Percentiles rank a stretch among this genome's conserved stretches.
phyloP scores from a whole-genome alignment of 2,329 filamentous ascomycete species.

The Aspergillus sp. region DNA sequence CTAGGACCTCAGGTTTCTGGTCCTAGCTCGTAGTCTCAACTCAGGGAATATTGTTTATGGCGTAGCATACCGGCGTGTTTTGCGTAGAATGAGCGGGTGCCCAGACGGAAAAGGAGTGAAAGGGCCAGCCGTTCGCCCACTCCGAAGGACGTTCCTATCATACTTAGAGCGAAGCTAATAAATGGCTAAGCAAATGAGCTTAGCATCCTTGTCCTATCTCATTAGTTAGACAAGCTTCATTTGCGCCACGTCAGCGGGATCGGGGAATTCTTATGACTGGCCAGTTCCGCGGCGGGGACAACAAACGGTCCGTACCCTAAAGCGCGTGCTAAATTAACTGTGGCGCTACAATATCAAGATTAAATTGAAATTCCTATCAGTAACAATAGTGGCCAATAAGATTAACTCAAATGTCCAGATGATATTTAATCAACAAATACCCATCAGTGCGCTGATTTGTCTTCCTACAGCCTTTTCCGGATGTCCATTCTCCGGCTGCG shows the following conservation, averaged over 20 bases:
- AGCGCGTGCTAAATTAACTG: background rate
- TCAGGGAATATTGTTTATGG: too few relatives aligned
- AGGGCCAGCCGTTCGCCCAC: too few relatives aligned
- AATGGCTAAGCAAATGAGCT: background rate
- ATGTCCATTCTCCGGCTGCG: too few relatives aligned
- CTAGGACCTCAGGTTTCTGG: too few relatives aligned
- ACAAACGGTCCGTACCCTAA: background rate
- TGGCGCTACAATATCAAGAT: too few relatives aligned
- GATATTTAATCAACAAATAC: background rate
- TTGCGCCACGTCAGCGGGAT: background rate
- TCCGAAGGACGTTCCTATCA: too few relatives aligned
- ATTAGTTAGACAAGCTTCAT: background rate
- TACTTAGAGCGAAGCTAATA: background rate
- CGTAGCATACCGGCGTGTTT: background rate
- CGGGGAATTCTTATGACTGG: background rate
- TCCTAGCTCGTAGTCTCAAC: too few relatives aligned
- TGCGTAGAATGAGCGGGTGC: background rate
- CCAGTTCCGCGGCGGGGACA: background rate
- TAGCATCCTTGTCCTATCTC: background rate
- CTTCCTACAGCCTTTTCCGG: background rate
- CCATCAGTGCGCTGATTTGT: background rate
- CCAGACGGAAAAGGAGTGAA: too few relatives aligned
- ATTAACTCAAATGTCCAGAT: too few relatives aligned
- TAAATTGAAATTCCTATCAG: background rate
- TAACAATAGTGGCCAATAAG: background rate